These are phyloP conservation scores for Jackrogersella minutella DNA, from an alignment of 495 filamentous ascomycete genomes.

Conservation along the genomic window DNA sequence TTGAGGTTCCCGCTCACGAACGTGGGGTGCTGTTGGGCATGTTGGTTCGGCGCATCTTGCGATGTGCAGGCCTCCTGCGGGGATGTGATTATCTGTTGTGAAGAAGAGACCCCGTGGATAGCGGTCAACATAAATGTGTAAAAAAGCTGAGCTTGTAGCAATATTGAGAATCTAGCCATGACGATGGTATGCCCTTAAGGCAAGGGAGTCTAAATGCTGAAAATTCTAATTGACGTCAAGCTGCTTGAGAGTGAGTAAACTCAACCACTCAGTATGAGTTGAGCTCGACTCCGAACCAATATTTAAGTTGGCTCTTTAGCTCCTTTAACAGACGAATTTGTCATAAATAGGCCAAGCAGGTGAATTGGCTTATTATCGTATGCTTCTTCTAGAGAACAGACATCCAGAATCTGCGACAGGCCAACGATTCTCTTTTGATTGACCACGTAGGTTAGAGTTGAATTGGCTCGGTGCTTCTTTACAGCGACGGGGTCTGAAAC, in stretches of 20 bases:
- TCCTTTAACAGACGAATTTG: not conserved
- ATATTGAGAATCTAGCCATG: not conserved
- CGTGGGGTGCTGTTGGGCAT: constrained; percentile 48
- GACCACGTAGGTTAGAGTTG: not conserved
- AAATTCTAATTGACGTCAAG: not conserved
- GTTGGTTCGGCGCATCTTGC: constrained; percentile 47
- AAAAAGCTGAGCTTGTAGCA: not conserved
- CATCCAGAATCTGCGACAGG: not conserved
- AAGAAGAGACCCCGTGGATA: constrained; percentile 1
- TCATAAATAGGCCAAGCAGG: not conserved
- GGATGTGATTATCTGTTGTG: not conserved
- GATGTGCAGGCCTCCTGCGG: constrained; percentile 46
- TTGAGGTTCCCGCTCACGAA: constrained; percentile 54
- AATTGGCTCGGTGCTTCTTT: not conserved
- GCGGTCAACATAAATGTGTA: not conserved
- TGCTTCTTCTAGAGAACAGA: not conserved
- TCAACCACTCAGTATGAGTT: not conserved
- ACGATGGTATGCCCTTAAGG: not conserved
- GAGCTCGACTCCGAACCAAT: not conserved
- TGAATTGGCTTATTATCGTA: not conserved
- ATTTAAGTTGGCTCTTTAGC: not conserved
- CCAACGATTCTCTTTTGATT: not conserved
- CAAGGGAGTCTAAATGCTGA: not conserved
- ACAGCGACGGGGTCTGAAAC: constrained; percentile 7
- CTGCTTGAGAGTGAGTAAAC: not conserved